These are phyloP conservation scores for Curvularia lunata DNA, from an alignment of 2,329 filamentous ascomycete species.

Conservation along the genomic window DNA sequence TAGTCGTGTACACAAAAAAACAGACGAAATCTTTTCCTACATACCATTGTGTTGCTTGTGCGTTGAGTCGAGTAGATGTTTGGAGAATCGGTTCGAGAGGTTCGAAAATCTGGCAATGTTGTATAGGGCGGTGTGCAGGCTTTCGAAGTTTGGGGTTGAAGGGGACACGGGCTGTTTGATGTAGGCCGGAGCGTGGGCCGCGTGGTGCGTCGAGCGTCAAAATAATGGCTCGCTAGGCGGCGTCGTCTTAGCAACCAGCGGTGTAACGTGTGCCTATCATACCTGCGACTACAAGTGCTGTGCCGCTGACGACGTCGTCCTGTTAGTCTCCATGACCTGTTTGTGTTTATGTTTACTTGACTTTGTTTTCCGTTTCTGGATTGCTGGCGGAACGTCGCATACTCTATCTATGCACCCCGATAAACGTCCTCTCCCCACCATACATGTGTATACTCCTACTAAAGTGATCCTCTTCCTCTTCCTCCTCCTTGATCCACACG, in stretches of 20 bases:
- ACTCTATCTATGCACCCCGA: constrained; percentile 35
- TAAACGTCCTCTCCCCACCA: constrained; percentile 43
- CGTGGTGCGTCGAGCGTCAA: constrained; percentile 34
- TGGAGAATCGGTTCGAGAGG: neutral
- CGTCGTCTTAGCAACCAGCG: constrained; percentile 19
- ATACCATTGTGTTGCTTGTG: constrained; percentile 29
- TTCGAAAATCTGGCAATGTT: constrained; percentile 4
- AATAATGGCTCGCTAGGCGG: constrained; percentile 24
- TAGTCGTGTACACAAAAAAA: neutral
- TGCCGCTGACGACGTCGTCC: neutral
- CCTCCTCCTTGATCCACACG: constrained; percentile 49
- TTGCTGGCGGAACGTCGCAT: too few species aligned
- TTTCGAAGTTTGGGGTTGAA: constrained; percentile 21
- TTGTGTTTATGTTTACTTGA: neutral
- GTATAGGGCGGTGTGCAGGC: constrained; percentile 16
- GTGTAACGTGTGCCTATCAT: constrained; percentile 4
- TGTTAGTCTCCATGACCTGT: neutral
- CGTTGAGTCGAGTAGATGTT: neutral
- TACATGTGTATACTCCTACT: constrained; percentile 43
- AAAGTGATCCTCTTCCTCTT: constrained; percentile 45
- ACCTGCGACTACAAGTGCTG: neutral
- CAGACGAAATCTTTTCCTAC: constrained; percentile 8
- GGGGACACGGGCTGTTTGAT: constrained; percentile 29
- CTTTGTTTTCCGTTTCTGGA: neutral
- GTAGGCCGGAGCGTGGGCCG: constrained; percentile 29